Percentiles rank a stretch among this genome's conserved stretches.
Evolutionary conservation across 2,329 filamentous ascomycete species (phyloP).

Genomic region (Laburnicola sp.): DNA sequence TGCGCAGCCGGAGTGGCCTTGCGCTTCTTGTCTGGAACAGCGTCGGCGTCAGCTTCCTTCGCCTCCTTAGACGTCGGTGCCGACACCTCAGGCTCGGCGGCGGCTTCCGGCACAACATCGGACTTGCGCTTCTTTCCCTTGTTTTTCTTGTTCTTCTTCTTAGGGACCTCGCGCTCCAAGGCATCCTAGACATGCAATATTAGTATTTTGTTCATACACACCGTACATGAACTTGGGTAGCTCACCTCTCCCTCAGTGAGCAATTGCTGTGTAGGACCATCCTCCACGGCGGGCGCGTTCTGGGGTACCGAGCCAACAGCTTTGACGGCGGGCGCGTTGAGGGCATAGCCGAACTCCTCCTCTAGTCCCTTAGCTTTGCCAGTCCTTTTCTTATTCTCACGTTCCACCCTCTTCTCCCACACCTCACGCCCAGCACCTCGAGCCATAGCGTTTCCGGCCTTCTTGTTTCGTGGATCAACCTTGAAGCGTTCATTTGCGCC

Average conservation of each 20-base stretch:
- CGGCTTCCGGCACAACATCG: conserved; percentile 18
- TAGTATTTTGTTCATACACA: background rate
- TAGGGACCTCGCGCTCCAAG: conserved; percentile 5
- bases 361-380: conserved; percentile 74
- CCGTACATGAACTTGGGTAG: conserved; percentile 3
- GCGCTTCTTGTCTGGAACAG: conserved; percentile 25
- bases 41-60: conserved; percentile 26
- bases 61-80: conserved; percentile 27
- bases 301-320: conserved; percentile 51
- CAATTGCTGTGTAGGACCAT: conserved; percentile 31
- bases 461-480: conserved; percentile 81
- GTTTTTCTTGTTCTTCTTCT: conserved; percentile 21
- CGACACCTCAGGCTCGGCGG: conserved; percentile 15
- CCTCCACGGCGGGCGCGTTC: conserved; percentile 29
- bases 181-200: background rate
- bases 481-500: conserved; percentile 90
- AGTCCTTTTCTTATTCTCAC: conserved; percentile 71
- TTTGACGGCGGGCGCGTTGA: conserved; percentile 74
- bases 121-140: conserved; percentile 27
- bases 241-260: conserved; percentile 27
- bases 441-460: conserved; percentile 75
- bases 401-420: conserved; percentile 77
- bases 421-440: conserved; percentile 70
- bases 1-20: conserved; percentile 17
- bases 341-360: conserved; percentile 81